Conservation (phyloP, 768 basidiomycete genomes). For the Myochromella boudieri region DNA sequence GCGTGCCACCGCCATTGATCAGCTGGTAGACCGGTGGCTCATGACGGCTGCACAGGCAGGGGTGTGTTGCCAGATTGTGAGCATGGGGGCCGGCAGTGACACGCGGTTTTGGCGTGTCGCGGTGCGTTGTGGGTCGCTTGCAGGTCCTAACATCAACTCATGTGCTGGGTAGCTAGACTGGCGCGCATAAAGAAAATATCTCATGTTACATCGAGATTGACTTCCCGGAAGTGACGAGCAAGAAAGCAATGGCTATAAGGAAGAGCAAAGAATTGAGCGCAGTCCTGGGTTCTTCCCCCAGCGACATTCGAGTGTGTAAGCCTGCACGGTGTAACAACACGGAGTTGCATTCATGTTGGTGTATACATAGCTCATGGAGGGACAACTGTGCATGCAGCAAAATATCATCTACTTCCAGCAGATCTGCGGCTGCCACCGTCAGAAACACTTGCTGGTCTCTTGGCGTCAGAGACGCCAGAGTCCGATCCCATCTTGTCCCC, state of each 20-base stretch:
- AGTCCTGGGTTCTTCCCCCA: slow-evolving; percentile 44
- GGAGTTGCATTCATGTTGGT: background rate
- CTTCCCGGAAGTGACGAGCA: slow-evolving; percentile 80
- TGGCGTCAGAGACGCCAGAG: slow-evolving; percentile 21
- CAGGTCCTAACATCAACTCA: slow-evolving; percentile 5
- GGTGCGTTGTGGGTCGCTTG: slow-evolving; percentile 47
- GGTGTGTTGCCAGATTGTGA: slow-evolving; percentile 82
- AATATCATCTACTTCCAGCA: slow-evolving; percentile 71
- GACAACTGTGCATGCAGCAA: slow-evolving; percentile 48
- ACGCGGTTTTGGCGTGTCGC: slow-evolving; percentile 90
- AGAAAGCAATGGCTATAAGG: slow-evolving; percentile 80
- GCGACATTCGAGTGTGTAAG: slow-evolving; percentile 43
- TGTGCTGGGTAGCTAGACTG: slow-evolving; percentile 46
- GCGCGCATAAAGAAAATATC: slow-evolving; percentile 47
- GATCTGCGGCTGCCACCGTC: slow-evolving; percentile 71
- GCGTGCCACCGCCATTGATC: slow-evolving; percentile 78
- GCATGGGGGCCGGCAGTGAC: slow-evolving; percentile 93
- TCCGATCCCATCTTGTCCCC: slow-evolving; percentile 49
- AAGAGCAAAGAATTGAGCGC: slow-evolving; percentile 59
- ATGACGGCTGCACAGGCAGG: slow-evolving; percentile 38
- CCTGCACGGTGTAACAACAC: too few species aligned
- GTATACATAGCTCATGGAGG: slow-evolving; percentile 64
- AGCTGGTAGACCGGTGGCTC: slow-evolving; percentile 69
- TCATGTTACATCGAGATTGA: slow-evolving; percentile 84
- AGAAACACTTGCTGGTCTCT: slow-evolving; percentile 41